Percentiles rank a stretch among this genome's conserved stretches.
These are phyloP conservation scores for Magnolia changhungtana DNA, from an alignment of 164 flowering plant genomes.

Conservation along the genomic window DNA sequence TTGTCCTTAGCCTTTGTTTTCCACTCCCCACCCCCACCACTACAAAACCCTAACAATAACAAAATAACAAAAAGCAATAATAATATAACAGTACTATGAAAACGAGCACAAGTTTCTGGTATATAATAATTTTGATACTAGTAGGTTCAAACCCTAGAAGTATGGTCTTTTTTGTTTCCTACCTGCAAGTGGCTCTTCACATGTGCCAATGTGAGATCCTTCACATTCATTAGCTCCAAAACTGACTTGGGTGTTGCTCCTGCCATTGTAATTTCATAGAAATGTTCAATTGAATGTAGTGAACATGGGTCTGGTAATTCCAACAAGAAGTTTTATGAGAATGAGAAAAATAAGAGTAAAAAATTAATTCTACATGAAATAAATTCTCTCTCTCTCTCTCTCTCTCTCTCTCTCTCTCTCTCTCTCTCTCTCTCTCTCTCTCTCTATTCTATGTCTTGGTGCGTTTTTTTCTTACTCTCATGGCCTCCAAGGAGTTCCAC, in stretches of 20 bases:
- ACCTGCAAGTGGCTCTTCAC: constrained; percentile 96
- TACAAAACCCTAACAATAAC: constrained; percentile 22
- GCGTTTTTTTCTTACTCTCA: constrained; percentile 53
- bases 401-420: constrained; percentile 9
- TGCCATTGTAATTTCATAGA: constrained; percentile 19
- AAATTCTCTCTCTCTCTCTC: constrained; percentile 3
- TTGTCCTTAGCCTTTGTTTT: constrained; percentile 26
- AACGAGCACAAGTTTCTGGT: background rate
- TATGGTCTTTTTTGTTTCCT: constrained; percentile 8
- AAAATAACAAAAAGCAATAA: constrained; percentile 3
- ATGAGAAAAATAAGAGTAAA: background rate
- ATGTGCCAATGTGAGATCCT: constrained; percentile 92
- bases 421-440: constrained; percentile 4
- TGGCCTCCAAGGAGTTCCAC: constrained; percentile 98
- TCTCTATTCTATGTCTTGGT: background rate
- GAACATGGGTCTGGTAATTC: background rate
- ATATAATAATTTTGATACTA: background rate
- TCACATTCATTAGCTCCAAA: constrained; percentile 87
- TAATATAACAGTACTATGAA: background rate
- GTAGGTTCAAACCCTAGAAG: background rate
- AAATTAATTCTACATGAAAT: background rate
- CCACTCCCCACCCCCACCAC: constrained; percentile 26
- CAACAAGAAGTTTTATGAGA: background rate
- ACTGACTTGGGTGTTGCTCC: constrained; percentile 96
- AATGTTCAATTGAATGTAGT: background rate